A percentile compares a stretch with the other conserved stretches of the same genome.
Conservation (phyloP, 2,329 filamentous ascomycete genomes). For the Tetracladium maxilliforme region DNA sequence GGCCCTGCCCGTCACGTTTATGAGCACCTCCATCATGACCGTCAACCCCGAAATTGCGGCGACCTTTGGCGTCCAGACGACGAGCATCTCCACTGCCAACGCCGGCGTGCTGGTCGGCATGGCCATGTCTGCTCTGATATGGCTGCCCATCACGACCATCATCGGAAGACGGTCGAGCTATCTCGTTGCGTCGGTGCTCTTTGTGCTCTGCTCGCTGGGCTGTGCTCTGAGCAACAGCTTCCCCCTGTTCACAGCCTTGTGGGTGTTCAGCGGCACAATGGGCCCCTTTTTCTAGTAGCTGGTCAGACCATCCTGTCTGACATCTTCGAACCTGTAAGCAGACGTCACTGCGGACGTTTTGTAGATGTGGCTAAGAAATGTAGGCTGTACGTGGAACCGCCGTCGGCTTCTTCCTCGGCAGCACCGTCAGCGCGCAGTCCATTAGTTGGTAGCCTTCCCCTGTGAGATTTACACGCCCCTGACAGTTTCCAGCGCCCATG, state of each 20-base stretch:
- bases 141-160: slow-evolving; percentile 4
- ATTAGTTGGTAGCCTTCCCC: no score
- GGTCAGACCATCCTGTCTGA: slow-evolving; percentile 6
- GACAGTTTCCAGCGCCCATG: background rate
- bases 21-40: slow-evolving; percentile 22
- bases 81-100: slow-evolving; percentile 9
- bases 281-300: slow-evolving; percentile 6
- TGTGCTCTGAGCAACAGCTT: slow-evolving; percentile 4
- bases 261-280: slow-evolving; percentile 4
- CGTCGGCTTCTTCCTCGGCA: slow-evolving; percentile 23
- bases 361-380: background rate
- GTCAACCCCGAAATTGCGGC: slow-evolving; percentile 21
- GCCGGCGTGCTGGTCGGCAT: slow-evolving; percentile 5
- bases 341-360: no score
- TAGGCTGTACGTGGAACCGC: slow-evolving; percentile 24
- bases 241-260: slow-evolving; percentile 3
- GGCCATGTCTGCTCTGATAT: slow-evolving; percentile 5
- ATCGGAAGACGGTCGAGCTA: slow-evolving; percentile 5
- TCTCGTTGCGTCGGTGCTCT: slow-evolving; percentile 4
- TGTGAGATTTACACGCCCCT: no score
- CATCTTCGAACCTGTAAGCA: slow-evolving; percentile 5
- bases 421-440: slow-evolving; percentile 24
- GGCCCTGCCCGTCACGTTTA: slow-evolving; percentile 22
- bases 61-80: slow-evolving; percentile 17
- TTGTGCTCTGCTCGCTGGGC: slow-evolving; percentile 4